phyloP scores from a whole-genome alignment of 2,329 filamentous ascomycete species.

The Diaporthe sp. region DNA sequence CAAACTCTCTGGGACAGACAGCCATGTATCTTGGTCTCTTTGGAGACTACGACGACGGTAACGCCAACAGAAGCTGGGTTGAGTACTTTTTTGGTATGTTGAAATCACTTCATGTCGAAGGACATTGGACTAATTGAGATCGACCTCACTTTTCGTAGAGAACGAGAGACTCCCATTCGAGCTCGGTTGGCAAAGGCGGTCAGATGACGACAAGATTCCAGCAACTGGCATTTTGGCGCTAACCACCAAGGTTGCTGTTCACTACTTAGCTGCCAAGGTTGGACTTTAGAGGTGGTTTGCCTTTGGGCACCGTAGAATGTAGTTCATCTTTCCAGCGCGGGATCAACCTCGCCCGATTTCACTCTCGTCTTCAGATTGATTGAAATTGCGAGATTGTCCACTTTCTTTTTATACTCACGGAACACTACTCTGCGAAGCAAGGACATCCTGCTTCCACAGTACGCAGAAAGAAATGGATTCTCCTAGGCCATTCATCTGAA shows the following conservation, averaged over 20 bases:
- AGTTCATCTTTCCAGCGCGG: neutral
- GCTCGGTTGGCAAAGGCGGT: conserved; percentile 5
- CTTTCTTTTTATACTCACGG: neutral
- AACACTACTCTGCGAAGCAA: neutral
- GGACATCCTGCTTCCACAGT: neutral
- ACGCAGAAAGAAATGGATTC: neutral
- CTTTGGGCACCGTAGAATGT: neutral
- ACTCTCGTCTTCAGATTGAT: neutral
- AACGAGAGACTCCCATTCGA: conserved; percentile 16
- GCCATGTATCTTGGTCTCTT: conserved; percentile 18
- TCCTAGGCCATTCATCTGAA: neutral
- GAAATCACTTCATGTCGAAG: neutral
- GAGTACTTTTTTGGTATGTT: conserved; percentile 8
- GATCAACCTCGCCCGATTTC: too few species aligned
- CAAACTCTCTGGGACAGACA: conserved; percentile 2
- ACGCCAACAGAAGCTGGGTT: neutral
- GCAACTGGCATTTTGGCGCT: conserved; percentile 1
- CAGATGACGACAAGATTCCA: conserved; percentile 7
- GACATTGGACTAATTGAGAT: neutral
- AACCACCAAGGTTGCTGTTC: conserved; percentile 14
- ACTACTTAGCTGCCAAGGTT: conserved; percentile 4
- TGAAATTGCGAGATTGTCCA: neutral
- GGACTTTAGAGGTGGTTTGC: neutral
- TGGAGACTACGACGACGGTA: neutral
- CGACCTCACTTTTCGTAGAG: neutral